Evolutionary conservation across 2,329 filamentous ascomycete genomes (phyloP), one percentile per base, ranked within the genome.

Genomic region (Stemphylium beticola): DNA sequence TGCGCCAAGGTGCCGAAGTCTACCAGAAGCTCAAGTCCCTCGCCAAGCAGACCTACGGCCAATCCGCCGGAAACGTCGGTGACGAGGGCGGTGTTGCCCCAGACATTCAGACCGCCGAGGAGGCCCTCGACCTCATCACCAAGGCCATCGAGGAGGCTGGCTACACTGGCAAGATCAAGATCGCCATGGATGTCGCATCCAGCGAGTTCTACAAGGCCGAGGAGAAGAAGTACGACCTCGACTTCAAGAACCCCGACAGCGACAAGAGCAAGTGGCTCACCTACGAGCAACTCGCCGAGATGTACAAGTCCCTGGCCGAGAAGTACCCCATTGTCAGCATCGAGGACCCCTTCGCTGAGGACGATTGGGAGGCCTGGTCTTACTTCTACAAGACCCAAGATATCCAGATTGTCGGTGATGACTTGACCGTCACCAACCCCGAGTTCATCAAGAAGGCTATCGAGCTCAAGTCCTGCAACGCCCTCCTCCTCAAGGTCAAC

Each of bases 331-430:
- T 99, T 75, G 92, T 98, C 82, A 91, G 87, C 80, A 98, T 99
- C 72, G 95, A 99, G 84, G 95, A 99, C 79, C 95, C 95, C 77
- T 99, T 99, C 82, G 93, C 92, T 65, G 95, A 99, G 87, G 95
- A 98, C 75, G 95, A 99, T 85, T 99, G 95, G 95, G 93, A 98
- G 87, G 95, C 95, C 61, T 99, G 95, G 95, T 96, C 91, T 87
- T 96, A 98, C 89, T 99, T 98, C 89, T 96, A 90, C 90, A 97
- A 97, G 90, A 95, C 91, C 73, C 92, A 92, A 76, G 88, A 97
- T 81, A 93, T 96, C 85, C 95, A 99, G 86, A 92, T 99, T 77
- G 95, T 99, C 68, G 95, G 89, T 83, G 95, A 99, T 77, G 95
- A 99, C 78, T 82, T 99, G 86, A 98, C 95, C 67, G 95, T 99